Evolutionary conservation across 768 basidiomycete species (phyloP).

Genomic region (Mycena pura): DNA sequence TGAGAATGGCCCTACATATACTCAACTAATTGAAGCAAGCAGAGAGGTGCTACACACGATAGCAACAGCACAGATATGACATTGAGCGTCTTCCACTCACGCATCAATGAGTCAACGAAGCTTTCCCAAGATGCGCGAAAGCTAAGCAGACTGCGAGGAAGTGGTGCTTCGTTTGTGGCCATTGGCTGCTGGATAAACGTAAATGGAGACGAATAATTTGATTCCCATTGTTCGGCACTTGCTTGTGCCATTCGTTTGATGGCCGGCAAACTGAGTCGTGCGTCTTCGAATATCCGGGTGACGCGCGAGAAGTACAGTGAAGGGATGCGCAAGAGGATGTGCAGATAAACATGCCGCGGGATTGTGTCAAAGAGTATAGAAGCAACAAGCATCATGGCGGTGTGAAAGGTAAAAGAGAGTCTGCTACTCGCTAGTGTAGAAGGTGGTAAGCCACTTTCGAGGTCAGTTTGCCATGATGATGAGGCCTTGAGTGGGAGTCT

Average conservation of each 20-base stretch:
- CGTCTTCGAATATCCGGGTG: constrained; percentile 69
- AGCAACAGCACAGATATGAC: constrained; percentile 56
- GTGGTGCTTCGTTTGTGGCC: constrained; percentile 11
- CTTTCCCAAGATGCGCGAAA: constrained; percentile 64
- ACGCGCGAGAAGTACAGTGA: constrained; percentile 74
- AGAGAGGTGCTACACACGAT: constrained; percentile 8
- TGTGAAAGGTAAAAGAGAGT: background rate
- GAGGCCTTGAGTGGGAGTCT: background rate
- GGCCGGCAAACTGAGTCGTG: constrained; percentile 66
- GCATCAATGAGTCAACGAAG: constrained; percentile 59
- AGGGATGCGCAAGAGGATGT: constrained; percentile 63
- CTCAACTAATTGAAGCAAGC: background rate
- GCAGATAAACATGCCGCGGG: constrained; percentile 42
- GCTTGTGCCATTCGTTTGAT: constrained; percentile 52
- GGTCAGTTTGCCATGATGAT: background rate
- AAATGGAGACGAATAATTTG: background rate
- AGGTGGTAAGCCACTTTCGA: background rate
- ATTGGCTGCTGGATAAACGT: background rate
- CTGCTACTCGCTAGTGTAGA: background rate
- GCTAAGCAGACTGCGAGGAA: constrained; percentile 47
- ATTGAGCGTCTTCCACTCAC: constrained; percentile 65
- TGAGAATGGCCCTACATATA: constrained; percentile 40
- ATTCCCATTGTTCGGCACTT: constrained; percentile 29
- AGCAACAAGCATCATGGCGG: background rate
- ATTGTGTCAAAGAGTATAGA: constrained; percentile 34